Evolutionary conservation across 192 early-diverging fungal species (phyloP), one percentile per base, ranked within the genome.

Genomic region (Ambispora gerdemannii): DNA sequence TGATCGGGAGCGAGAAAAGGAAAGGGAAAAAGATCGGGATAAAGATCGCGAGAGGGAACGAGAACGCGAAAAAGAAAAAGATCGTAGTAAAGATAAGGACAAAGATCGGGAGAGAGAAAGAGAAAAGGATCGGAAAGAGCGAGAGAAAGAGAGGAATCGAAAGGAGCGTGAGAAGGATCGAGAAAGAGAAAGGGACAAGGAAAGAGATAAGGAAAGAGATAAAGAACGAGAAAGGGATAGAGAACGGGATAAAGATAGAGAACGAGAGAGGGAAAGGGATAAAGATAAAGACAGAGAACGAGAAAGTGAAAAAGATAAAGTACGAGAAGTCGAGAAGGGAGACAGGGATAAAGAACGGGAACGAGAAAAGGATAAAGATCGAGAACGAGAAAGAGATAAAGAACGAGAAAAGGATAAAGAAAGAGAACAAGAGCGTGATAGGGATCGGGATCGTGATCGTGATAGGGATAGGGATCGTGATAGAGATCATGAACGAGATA

Each of bases 381-480:
- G 25, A n/a, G 64, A 67, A 3, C 49, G n/a, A 15, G 64, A 67
- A 3, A 67, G 22, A 67, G 64, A 52, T 7, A 55, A 13, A 24
- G 66, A 68, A 10, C 24, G 51, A 13, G 66, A 68, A 0, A 68
- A 32, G 19, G 66, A 68, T 0, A 53, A 30, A 2, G 67, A 56
- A 13, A 55, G n/a, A 67, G 64, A 64, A 6, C 11, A 28, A 8
- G 67, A 69, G 3, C 17, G 32, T 3, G 66, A 68, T 17, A 55
- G 20, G 27, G 73, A 65, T 0, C 63, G 74, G 31, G 80, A 80
- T n/a, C 66, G 59, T 32, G 80, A 79, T 11, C 55, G 60, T 2
- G 82, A 83, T 22, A 72, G 75, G 31, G 80, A 84, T 25, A 72
- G 76, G 25, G 82, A 79, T 24, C 59, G 72, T 19, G 50, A 30